Evolutionary conservation across 495 filamentous ascomycete species (phyloP).

Genomic region (Trypethelium eluteriae): DNA sequence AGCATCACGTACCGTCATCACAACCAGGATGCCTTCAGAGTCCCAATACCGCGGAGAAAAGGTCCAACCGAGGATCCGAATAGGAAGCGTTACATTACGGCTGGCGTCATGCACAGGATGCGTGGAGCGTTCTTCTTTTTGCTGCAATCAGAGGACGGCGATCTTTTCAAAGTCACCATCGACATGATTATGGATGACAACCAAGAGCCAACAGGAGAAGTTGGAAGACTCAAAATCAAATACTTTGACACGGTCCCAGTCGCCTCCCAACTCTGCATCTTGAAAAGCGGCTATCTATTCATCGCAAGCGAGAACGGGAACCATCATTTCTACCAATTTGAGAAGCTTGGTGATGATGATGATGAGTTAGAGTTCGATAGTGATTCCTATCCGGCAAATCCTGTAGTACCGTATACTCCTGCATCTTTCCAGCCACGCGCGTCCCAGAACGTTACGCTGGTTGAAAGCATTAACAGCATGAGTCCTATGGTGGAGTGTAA

Average conservation of each 20-base stretch:
- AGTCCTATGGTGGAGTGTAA: constrained; percentile 88
- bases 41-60: constrained; percentile 77
- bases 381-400: constrained; percentile 70
- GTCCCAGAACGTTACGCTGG: constrained; percentile 72
- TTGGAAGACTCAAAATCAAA: constrained; percentile 80
- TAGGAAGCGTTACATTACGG: constrained; percentile 73
- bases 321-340: constrained; percentile 93
- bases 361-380: constrained; percentile 60
- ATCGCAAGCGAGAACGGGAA: constrained; percentile 88
- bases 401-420: constrained; percentile 57
- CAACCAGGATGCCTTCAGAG: constrained; percentile 79
- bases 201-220: constrained; percentile 69
- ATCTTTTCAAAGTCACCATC: constrained; percentile 92
- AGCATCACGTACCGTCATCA: constrained; percentile 91
- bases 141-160: constrained; percentile 89
- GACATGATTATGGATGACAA: constrained; percentile 80
- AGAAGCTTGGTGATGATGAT: constrained; percentile 94
- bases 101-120: constrained; percentile 94
- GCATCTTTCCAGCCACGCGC: constrained; percentile 77
- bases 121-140: constrained; percentile 98
- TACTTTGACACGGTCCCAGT: constrained; percentile 96
- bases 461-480: constrained; percentile 80
- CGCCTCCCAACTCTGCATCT: constrained; percentile 75
- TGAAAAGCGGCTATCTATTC: constrained; percentile 94
- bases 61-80: constrained; percentile 88